Evolutionary conservation across 495 filamentous ascomycete species (phyloP), one percentile per base, ranked within the genome.

Genomic region (Neurospora sp.): DNA sequence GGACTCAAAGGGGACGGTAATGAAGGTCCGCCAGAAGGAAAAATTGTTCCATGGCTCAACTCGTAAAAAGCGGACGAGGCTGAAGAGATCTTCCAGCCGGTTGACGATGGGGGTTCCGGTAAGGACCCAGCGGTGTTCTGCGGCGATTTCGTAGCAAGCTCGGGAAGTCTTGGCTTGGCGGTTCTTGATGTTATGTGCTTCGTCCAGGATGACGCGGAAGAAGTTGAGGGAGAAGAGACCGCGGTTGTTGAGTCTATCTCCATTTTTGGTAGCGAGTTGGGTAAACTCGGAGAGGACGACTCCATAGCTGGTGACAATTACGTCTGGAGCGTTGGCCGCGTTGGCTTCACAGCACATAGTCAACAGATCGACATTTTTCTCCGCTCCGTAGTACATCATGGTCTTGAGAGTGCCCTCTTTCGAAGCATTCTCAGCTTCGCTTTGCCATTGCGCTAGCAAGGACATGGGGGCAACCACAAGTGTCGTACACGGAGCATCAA

Each of bases 31-130:
- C 96, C 96, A 99, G 83, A 96, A 99, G 5, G 94, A 96, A 79
- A 98, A 98, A 80, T 98, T 98, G 73, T 90, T 93, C 96, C 96
- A 99, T 1, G 96, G 96, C 77, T 98, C 96, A 9, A 98, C 96
- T 73, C 92, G 88, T 39, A 98, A 83, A 82, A 98, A 99, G 19
- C 92, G 88, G 34, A 99, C 93, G 39, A 98, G 82, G 77, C 92
- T 95, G 84, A 98, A 99, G n/a, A 99, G 85, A 82, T 99, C 96
- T 79, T 99, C 96, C 4, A 99, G 85, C 15, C 92, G 91, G 79
- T 99, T 99, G 76, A 99, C 95, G 69, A 99, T 99, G 0, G 96
- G 96, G 3, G 96, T 99, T 15, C 96, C 96, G 0, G 96, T 99
- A 34, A 99, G 85, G 34, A 90, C 92, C 96, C 96, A 99, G 72